phyloP scores from a whole-genome alignment of 257 asterid genomes.

The Solanum medicagineum region DNA sequence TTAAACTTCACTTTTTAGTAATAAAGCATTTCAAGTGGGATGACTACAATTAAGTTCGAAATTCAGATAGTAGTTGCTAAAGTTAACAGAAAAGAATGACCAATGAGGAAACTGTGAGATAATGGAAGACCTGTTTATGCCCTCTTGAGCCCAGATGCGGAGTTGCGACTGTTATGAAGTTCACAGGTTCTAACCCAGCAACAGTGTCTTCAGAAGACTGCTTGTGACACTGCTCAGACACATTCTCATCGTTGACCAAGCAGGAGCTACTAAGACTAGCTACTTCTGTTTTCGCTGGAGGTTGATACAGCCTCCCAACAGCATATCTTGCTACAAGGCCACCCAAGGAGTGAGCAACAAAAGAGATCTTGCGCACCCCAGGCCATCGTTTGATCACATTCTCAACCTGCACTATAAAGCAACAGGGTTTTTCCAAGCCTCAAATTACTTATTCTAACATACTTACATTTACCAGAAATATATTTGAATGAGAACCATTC shows the following conservation, averaged over 20 bases:
- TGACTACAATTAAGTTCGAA: background rate
- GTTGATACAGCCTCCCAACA: slow-evolving; percentile 52
- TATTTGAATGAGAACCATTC: background rate
- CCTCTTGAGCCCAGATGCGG: slow-evolving; percentile 92
- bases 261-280: slow-evolving; percentile 10
- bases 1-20: background rate
- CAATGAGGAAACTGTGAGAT: background rate
- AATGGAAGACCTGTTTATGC: slow-evolving; percentile 52
- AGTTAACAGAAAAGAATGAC: background rate
- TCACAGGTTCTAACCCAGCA: slow-evolving; percentile 78
- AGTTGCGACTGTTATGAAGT: slow-evolving; percentile 82
- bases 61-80: background rate
- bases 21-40: background rate
- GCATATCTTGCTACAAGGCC: slow-evolving; percentile 94
- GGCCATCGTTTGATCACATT: slow-evolving; percentile 65
- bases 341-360: slow-evolving; percentile 91
- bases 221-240: slow-evolving; percentile 2
- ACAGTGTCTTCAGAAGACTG: slow-evolving; percentile 26
- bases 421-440: slow-evolving; percentile 2
- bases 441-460: background rate
- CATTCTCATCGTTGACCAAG: slow-evolving; percentile 18
- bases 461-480: background rate
- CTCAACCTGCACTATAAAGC: slow-evolving; percentile 63
- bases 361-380: slow-evolving; percentile 61
- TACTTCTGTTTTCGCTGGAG: slow-evolving; percentile 10